phyloP scores from a whole-genome alignment of 805 yeast species.

The Debaryomyces maramus region DNA sequence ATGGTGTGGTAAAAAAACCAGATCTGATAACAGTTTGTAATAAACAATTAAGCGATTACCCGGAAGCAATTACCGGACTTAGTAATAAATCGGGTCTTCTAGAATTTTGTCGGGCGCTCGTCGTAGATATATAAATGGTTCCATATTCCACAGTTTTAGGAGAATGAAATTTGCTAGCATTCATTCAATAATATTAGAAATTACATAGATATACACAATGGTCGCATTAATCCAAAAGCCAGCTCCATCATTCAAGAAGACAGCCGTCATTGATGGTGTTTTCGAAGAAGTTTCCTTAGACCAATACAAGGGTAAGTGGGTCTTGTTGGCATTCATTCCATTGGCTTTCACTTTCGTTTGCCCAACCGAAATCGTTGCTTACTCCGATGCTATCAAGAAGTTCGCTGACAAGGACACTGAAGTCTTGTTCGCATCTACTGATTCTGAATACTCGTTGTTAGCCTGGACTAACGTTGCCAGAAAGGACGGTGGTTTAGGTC shows the following conservation, averaged over 20 bases:
- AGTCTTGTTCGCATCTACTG: constrained; percentile 95
- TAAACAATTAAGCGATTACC: constrained; percentile 5
- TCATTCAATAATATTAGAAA: not conserved
- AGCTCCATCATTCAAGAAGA: constrained; percentile 94
- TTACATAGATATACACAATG: constrained; percentile 46
- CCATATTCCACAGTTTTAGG: constrained; percentile 1
- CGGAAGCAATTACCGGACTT: constrained; percentile 8
- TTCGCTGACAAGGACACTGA: constrained; percentile 85
- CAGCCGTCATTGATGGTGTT: constrained; percentile 95
- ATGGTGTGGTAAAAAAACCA: too few species aligned
- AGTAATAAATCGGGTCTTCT: constrained; percentile 14
- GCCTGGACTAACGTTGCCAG: constrained; percentile 98
- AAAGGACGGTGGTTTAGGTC: constrained; percentile 98
- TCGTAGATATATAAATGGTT: constrained; percentile 3
- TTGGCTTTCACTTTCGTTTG: constrained; percentile 99
- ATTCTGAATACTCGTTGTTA: constrained; percentile 93
- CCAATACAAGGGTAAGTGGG: constrained; percentile 98
- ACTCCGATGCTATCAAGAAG: constrained; percentile 91
- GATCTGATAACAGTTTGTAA: too few species aligned
- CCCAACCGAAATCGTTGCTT: constrained; percentile 99
- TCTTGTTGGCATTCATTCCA: constrained; percentile 94
- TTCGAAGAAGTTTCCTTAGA: constrained; percentile 95
- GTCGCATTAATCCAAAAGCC: constrained; percentile 89
- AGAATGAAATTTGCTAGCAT: not conserved
- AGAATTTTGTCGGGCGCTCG: constrained; percentile 5